A percentile compares a stretch with the other conserved stretches of the same genome.
phyloP scores from a whole-genome alignment of 2,329 filamentous ascomycete genomes.

The Colletotrichum lini region DNA sequence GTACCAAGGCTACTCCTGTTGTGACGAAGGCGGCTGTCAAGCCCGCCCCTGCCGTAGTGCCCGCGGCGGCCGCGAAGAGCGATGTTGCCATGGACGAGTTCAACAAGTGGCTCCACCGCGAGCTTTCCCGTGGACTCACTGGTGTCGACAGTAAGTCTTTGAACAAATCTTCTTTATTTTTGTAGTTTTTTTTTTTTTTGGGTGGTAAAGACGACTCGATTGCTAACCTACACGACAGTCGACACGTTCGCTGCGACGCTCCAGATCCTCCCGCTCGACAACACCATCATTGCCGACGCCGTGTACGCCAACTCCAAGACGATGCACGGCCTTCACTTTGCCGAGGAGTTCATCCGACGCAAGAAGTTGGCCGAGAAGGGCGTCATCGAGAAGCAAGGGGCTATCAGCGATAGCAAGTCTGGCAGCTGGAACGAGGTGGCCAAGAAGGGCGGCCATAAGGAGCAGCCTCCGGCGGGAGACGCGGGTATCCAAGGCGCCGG shows the following conservation, averaged over 20 bases:
- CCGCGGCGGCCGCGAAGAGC: constrained; percentile 62
- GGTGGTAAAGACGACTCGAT: not conserved
- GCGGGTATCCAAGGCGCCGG: constrained; percentile 66
- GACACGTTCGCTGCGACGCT: constrained; percentile 86
- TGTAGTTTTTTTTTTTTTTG: too few relatives aligned
- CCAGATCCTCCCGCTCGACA: constrained; percentile 81
- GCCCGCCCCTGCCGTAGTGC: constrained; percentile 60
- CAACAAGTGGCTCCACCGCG: constrained; percentile 88
- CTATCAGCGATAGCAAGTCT: constrained; percentile 66
- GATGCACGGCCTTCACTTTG: constrained; percentile 93
- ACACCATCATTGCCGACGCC: constrained; percentile 87
- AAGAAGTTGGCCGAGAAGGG: constrained; percentile 95
- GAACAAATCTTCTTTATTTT: not conserved
- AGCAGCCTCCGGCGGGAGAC: constrained; percentile 58
- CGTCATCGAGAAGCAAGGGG: constrained; percentile 81
- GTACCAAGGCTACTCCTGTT: constrained; percentile 60
- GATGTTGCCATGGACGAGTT: constrained; percentile 87
- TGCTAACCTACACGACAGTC: constrained; percentile 66
- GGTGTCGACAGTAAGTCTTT: constrained; percentile 66
- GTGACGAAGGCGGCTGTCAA: constrained; percentile 67
- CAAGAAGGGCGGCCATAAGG: constrained; percentile 82
- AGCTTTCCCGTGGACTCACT: constrained; percentile 81
- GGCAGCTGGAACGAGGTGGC: constrained; percentile 92
- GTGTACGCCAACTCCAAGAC: constrained; percentile 90
- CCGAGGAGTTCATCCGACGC: constrained; percentile 92